Evolutionary conservation across 1,139 yeast genomes (phyloP), one percentile per base, ranked within the genome.

Genomic region (Schizosaccharomyces versatilis): DNA sequence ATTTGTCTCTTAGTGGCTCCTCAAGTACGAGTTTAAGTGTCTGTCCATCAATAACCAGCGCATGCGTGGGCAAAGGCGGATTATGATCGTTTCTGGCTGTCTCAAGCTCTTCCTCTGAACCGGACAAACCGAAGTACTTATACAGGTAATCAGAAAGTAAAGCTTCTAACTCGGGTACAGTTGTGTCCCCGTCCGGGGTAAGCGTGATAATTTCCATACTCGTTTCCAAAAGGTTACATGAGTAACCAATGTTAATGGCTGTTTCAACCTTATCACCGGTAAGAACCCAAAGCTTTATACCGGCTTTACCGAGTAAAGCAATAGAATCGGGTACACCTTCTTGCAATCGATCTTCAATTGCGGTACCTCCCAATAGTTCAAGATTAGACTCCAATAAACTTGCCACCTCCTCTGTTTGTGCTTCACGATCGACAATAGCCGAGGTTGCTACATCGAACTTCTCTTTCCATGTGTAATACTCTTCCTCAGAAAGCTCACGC

Each of bases 251-350:
- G 65, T 90, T 90, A 65, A 90, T 90, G 8, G 98, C 98, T 38
- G 98, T 90, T 69, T 90, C 98, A 53, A 90, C 93, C 69, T 88
- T 84, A 68, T 90, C 98, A 68, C 98, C 98, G 17, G 98, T 90
- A 57, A 90, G 73, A 47, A 90, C 97, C 98, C 98, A 90, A 56
- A 90, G 72, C 68, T 90, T 90, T 61, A 90, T 83, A 64, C 98
- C 98, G 7, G 96, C 97, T 61, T 80, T 77, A 12, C 82, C 84
- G 56, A 90, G 74, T 52, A 83, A 69, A 9, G 85, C 81, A 67
- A 90, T 90, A 3, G 97, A 78, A 61, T 85, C 94, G 1, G 98
- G 97, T 19, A 90, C 98, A 65, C 97, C 98, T 58, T 80, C 85
- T 69, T 90, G 98, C 58, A 90, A 73, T 63, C 95, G 75, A 69